phyloP scores from a whole-genome alignment of 192 early-diverging fungal genomes.

The Kappamyces sp. region DNA sequence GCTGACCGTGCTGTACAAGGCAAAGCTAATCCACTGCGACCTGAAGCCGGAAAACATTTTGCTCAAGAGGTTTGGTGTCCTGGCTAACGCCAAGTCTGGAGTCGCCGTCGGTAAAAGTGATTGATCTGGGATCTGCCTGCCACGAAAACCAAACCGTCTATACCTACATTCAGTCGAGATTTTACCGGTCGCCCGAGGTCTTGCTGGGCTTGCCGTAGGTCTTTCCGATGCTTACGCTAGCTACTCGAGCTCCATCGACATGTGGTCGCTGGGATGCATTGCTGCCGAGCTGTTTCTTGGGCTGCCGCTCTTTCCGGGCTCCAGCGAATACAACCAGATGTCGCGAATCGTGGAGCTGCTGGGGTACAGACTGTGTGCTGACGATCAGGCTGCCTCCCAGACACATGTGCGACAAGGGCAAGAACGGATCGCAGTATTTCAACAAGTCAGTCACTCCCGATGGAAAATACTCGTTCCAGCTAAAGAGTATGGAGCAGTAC shows the following conservation, averaged over 20 bases:
- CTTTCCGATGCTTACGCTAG: constrained; percentile 9
- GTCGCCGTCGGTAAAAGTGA: constrained; percentile 91
- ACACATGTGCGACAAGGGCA: constrained; percentile 92
- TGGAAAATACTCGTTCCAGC: constrained; percentile 49
- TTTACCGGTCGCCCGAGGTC: constrained; percentile 95
- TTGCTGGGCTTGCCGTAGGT: constrained; percentile 75
- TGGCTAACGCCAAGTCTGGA: constrained; percentile 55
- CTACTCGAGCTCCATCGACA: constrained; percentile 90
- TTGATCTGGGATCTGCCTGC: constrained; percentile 98
- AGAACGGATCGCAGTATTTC: constrained; percentile 81
- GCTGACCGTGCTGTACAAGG: constrained; percentile 77
- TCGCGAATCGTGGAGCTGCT: constrained; percentile 90
- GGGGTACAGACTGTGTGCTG: constrained; percentile 45
- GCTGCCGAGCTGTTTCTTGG: constrained; percentile 94
- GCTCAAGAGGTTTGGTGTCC: constrained; percentile 65
- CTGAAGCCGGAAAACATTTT: constrained; percentile 98
- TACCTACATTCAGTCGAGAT: constrained; percentile 97
- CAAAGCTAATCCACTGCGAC: constrained; percentile 94
- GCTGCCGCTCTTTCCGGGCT: constrained; percentile 90
- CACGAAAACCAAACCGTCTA: constrained; percentile 91
- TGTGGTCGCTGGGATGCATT: constrained; percentile 99
- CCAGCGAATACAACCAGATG: constrained; percentile 94
- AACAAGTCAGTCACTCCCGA: constrained; percentile 48
- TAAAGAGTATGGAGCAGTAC: constrained; percentile 81
- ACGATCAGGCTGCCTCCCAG: constrained; percentile 62